A percentile compares a stretch with the other conserved stretches of the same genome.
Conservation (phyloP, 192 early-diverging fungal species). For the Phycomyces blakesleeanus region DNA sequence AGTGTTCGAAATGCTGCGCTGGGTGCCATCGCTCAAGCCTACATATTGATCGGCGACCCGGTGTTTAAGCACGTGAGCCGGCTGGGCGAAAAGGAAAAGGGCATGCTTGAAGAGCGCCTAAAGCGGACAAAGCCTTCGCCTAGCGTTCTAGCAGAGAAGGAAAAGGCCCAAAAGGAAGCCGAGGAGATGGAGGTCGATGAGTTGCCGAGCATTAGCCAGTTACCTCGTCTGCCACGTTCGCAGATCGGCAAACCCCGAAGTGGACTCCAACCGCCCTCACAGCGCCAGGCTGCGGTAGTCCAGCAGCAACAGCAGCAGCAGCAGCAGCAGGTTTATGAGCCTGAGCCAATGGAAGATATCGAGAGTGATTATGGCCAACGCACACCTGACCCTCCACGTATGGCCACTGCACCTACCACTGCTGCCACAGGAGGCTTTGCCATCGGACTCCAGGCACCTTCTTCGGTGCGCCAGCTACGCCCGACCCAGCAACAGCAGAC, state of each 20-base stretch:
- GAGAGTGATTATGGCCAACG: constrained; percentile 14
- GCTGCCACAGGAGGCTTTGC: too few species aligned
- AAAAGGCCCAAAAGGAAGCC: constrained; percentile 24
- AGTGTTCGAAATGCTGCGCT: constrained; percentile 77
- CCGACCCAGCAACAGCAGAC: background rate
- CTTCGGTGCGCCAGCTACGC: constrained; percentile 4
- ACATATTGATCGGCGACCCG: constrained; percentile 68
- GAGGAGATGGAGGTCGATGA: constrained; percentile 35
- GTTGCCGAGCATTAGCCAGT: constrained; percentile 11
- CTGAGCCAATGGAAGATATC: constrained; percentile 39
- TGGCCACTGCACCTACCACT: too few species aligned
- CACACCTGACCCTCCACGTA: background rate
- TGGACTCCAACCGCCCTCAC: constrained; percentile 18
- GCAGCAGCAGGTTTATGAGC: constrained; percentile 2
- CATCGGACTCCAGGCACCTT: constrained; percentile 5
- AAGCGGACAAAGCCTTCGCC: constrained; percentile 51
- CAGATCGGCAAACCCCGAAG: constrained; percentile 22
- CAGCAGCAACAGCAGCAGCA: constrained; percentile 11
- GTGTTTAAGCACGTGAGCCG: constrained; percentile 70
- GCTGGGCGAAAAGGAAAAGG: constrained; percentile 77
- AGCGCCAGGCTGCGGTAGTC: constrained; percentile 16
- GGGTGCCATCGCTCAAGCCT: constrained; percentile 68
- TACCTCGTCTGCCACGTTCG: constrained; percentile 15
- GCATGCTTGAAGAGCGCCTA: constrained; percentile 75
- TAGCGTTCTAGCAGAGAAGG: constrained; percentile 36